Conservation (phyloP, 2,329 filamentous ascomycete species). For the Didymellaceae sp. region DNA sequence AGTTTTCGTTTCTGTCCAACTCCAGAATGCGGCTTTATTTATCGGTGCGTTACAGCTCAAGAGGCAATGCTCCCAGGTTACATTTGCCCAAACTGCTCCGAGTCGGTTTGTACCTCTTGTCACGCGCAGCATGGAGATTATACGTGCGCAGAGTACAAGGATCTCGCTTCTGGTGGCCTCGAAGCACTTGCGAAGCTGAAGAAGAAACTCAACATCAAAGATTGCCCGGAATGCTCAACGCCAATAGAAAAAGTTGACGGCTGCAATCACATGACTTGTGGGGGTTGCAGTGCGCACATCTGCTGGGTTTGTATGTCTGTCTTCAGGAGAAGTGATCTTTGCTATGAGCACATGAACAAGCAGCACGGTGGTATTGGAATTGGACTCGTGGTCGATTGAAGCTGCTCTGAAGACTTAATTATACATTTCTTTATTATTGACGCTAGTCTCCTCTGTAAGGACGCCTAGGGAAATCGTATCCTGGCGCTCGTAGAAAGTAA, state of each 20-base stretch:
- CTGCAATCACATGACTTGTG: slow-evolving; percentile 58
- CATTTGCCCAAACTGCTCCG: slow-evolving; percentile 49
- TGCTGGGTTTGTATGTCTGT: slow-evolving; percentile 57
- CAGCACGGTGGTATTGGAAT: slow-evolving; percentile 20
- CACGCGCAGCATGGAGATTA: slow-evolving; percentile 24
- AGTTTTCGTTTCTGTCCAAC: slow-evolving; percentile 52
- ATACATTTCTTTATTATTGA: no score
- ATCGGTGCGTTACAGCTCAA: slow-evolving; percentile 37
- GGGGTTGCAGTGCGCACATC: slow-evolving; percentile 52
- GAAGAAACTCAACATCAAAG: slow-evolving; percentile 29
- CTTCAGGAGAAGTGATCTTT: slow-evolving; percentile 34
- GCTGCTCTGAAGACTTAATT: no score
- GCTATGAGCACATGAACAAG: slow-evolving; percentile 23
- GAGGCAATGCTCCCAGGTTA: slow-evolving; percentile 20
- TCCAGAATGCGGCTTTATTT: slow-evolving; percentile 53
- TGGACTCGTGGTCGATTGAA: neutral
- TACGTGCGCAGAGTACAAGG: slow-evolving; percentile 35
- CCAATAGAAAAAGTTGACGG: slow-evolving; percentile 54
- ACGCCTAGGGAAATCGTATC: no score
- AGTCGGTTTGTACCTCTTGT: slow-evolving; percentile 29
- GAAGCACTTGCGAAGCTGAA: slow-evolving; percentile 24
- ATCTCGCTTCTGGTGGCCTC: slow-evolving; percentile 23
- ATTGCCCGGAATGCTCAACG: slow-evolving; percentile 43
- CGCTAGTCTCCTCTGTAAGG: no score
- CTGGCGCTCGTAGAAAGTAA: no score